Base-by-base conservation (phyloP, 2,329 filamentous ascomycete species). In the Arthrobotrys conoides region DNA sequence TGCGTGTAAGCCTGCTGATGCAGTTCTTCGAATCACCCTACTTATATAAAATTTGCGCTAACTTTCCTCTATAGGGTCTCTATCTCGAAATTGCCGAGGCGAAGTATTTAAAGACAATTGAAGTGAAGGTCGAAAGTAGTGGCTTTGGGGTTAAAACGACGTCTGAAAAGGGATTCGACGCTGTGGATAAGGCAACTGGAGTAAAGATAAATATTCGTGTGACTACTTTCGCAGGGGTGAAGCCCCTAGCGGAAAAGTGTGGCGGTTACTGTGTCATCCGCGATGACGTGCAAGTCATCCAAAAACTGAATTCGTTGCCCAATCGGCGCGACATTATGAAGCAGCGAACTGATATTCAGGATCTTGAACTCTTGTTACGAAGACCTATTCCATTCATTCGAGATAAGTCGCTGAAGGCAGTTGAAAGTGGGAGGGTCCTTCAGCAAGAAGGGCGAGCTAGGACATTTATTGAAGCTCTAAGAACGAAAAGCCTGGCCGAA, bases 291-390 rank as follows among this genome's bases (percentile, higher is more conserved):
- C 55, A 61, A 6, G 0, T 44, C 0, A n/a, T 61, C 3, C 33
- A 61, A 61, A 61, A 44, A 9, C 5, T 61, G 18, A 44, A 61
- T 18, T 33, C 36, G 8, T 44, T 61, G 18, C 36, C 55, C 2
- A 61, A 61, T 44, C 33, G 36, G 0, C n/a, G 55, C 0, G 55
- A 44, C 10, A 41, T 22, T 0, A 57, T 30, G 16, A 57, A 38
- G 27, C 53, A 57, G 12, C 4, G 3, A 6, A 57, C 53, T 1
- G 53, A 57, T 8, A 14, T 38, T 12, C 0, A 12, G 30, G 27
- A 57, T 38, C 20, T 57, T 5, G 27, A 38, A 0, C 38, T 38
- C n/a, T 24, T 57, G 3, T 14, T 57, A n/a, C 1, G n/a, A 6
- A 27, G 49, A n/a, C 14, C 6, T 14, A 3, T 41, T 10, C 12